Base-by-base conservation (phyloP, 169 alveolate species). In the Blepharisma undulans region DNA sequence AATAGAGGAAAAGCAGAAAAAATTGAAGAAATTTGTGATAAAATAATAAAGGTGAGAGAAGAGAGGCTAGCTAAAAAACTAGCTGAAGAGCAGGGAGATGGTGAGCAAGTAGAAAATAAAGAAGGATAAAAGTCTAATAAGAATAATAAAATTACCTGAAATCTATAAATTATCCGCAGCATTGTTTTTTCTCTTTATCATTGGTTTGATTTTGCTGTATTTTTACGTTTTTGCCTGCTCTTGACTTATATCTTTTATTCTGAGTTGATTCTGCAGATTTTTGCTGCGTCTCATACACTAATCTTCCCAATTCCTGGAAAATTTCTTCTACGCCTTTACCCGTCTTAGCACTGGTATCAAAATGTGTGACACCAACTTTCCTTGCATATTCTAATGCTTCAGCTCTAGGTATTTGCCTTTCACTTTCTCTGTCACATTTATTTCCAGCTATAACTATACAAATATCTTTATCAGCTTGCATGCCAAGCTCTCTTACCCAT, bases 361-460 rank as follows among this genome's bases (percentile, higher is more conserved):
- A 93, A 91, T 96, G 97, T 19, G 93, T 90, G 27, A 95, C 96
- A 16, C 93, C 90, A 10, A 94, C 92, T 1, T 84, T 77, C 36
- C 87, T 93, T 25, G 97, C 96, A 92, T 90, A 96, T 18, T 93
- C 92, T 34, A 85, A 93, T 4, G 92, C 95, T 32, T 89, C 93
- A 8, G 74, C 76, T 60, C 84, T 74, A 34, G 90, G 91, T 34
- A 93, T 85, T 79, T 91, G 82, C 80, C 95, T 90, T 77, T 92
- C 91, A 32, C 86, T 82, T 72, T 91, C 87, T 88, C 93, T 78
- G 89, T 96, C 98, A 82, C 97, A 93, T 80, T 96, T 96, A 88
- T 96, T 96, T 27, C 98, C 98, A 30, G 97, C 97, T 72, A 96
- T 92, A 6, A 93, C 95, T 16, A 96, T 92, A 4, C 94, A 91